Evolutionary conservation across 768 basidiomycete species (phyloP), one percentile per base, ranked within the genome.

Genomic region (Lactarius vividus): DNA sequence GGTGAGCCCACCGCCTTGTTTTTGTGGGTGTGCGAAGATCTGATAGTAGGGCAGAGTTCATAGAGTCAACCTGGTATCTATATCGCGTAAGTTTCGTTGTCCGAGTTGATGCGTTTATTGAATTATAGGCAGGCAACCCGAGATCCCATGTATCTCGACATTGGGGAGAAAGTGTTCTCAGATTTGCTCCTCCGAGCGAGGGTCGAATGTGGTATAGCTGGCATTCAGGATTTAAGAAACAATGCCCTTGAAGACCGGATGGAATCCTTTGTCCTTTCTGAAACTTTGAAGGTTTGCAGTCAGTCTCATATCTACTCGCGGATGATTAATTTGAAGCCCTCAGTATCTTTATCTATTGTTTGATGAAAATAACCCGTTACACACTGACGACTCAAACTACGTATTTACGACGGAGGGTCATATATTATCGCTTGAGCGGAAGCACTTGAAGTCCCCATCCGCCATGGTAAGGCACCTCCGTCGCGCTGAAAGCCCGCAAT

Each of bases 401-500:
- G 92, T 98, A 11, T 91, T 97, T 74, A 93, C 95, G 7, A 99
- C 97, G 1, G 97, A 98, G 75, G 97, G 96, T 0, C 97, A 99
- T 73, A 82, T 94, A 29, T 80, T 99, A 53, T 81, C 82, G 13
- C 82, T 97, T 23, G 85, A 85, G 1, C 75, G 71, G 44, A 72
- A 83, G 55, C 79, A 84, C 58, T 78, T 90, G 33, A 83, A 80
- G 67, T 82, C 84, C 9, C 77, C 84, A 42, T 85, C 89, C n/a
- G 68, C 83, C 37, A 77, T 83, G 4, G 84, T 87, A 20, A 83
- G 83, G 71, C 83, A 83, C 69, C 76, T 86, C 67, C 86, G 91
- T 23, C 81, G 83, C 28, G 80, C 85, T 31, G 85, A 89, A 71
- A 83, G 77, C 63, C 84, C 88, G 31, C 87, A 88, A 72, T 98